Evolutionary conservation across 2,329 filamentous ascomycete genomes (phyloP), one percentile per base, ranked within the genome.

Genomic region (Colletotrichum sp.): DNA sequence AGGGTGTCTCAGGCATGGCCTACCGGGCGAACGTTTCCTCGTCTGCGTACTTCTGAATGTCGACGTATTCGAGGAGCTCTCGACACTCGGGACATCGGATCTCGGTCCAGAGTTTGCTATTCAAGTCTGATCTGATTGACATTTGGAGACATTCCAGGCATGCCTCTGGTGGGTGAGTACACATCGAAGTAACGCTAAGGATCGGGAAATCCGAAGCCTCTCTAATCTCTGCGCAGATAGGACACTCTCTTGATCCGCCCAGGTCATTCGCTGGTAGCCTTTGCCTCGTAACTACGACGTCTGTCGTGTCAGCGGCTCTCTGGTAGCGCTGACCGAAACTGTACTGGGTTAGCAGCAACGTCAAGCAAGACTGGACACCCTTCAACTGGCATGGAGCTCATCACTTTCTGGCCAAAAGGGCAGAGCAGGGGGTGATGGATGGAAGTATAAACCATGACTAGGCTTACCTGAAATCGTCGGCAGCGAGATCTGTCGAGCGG

Each of bases 11-110:
- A 5, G 12, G 24, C 26, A 38, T 30, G 9, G 52, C 78, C 55
- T 80, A 90, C 83, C 83, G 84, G 12, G 82, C 79, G 71, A 89
- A 89, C 0, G 86, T 85, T 7, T 85, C 82, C 1, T 79, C 65
- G 18, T 87, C 84, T 3, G 89, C 88, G 69, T 86, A 87, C 0
- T 81, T 81, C 73, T 85, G 83, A 4, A 92, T 83, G 21, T 89
- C 87, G 18, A 82, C 79, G 75, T 88, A 87, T 10, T 82, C 78
- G 3, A 92, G 81, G 0, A 79, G 77, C 30, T 81, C 82, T 4
- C 83, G 78, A 76, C 90, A 92, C 65, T 90, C 87, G 0, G 90
- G 89, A 67, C 90, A 92, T 59, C 82, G 82, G 55, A 92, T 85
- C 12, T 87, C 83, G 38, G 87, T 85, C 85, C 87, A 88, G 3